Percentiles rank a stretch among this genome's conserved stretches.
Evolutionary conservation across 2,329 filamentous ascomycete species (phyloP).

Genomic region (Neopestalotiopsis clavispora): DNA sequence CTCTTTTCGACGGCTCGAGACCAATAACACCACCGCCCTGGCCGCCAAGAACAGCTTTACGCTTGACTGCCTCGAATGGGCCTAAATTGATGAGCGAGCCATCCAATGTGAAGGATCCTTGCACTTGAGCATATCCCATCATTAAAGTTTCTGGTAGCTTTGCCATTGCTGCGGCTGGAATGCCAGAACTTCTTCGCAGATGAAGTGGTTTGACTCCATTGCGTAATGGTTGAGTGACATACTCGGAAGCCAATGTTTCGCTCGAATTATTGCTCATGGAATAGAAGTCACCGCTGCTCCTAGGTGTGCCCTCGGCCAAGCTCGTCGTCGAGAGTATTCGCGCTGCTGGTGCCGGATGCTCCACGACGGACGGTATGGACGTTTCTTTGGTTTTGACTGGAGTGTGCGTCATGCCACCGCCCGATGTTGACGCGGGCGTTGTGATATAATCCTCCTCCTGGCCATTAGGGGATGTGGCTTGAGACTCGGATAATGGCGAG

Average conservation of each 20-base stretch:
- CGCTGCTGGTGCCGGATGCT: conserved; percentile 63
- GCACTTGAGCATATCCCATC: conserved; percentile 97
- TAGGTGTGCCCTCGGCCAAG: conserved; percentile 75
- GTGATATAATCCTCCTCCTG: conserved; percentile 43
- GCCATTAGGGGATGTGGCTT: conserved; percentile 32
- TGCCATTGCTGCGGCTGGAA: conserved; percentile 46
- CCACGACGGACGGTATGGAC: conserved; percentile 55
- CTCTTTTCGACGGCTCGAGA: conserved; percentile 73
- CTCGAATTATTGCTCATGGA: conserved; percentile 93
- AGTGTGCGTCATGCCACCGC: conserved; percentile 39
- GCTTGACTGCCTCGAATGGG: conserved; percentile 94
- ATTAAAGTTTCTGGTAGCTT: conserved; percentile 79
- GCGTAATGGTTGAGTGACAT: conserved; percentile 61
- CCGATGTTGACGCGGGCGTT: conserved; percentile 42
- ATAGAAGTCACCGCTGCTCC: conserved; percentile 95
- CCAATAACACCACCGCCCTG: conserved; percentile 88
- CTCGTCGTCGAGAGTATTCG: conserved; percentile 80
- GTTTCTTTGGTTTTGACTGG: conserved; percentile 47
- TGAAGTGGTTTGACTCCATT: conserved; percentile 46
- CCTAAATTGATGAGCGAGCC: conserved; percentile 87
- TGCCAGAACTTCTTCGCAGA: conserved; percentile 51
- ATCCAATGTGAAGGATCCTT: conserved; percentile 90
- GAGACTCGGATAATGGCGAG: conserved; percentile 42
- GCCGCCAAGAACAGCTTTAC: conserved; percentile 86
- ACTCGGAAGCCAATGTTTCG: conserved; percentile 91